Base-by-base conservation (phyloP, 192 early-diverging fungal species). In the Backusella circina region DNA sequence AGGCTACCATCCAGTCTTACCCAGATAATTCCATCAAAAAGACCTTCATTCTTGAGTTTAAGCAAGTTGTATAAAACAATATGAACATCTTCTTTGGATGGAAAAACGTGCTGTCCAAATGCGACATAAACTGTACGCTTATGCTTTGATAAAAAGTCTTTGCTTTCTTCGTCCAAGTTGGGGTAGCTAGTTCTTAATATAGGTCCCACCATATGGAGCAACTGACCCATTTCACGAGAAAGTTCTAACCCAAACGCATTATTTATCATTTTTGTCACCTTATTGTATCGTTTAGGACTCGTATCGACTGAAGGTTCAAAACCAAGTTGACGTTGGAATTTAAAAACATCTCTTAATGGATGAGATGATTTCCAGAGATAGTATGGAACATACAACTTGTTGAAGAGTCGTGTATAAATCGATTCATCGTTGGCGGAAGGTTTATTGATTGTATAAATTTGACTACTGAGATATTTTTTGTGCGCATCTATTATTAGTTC, bases 1-100 rank as follows among this genome's bases (percentile, higher is more conserved):
- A 13, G 2, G 2, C 18, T 36, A 26, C 7, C 3, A 15, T 21
- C 67, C 0, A 68, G 35, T 37, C 33, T 33, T 13, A 75, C 57
- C 83, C 83, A 84, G 15, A 84, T 65, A 15, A 82, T 47, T 1
- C 80, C 83, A 72, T 84, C 83, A 65, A 84, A 18, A 26, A 67
- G 51, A 15, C 75, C 57, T 41, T 76, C 65, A 31, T 72, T 13
- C 3, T 10, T 26, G 5, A 68, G 67, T 37, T 36, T 35, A 38
- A 68, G n/a, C 9, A 82, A 31, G 0, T 80, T 35, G 44, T 72
- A 64, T 32, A 79, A 32, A 28, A 84, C 9, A 23, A 75, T 66
- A 47, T 28, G 30, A 9, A 66, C 28, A 37, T 76, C 76, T 31
- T 47, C 35, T 3, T 36, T 6, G 21, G 66, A 31, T 8, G 75